Base-by-base conservation (phyloP, 345 rosid species). In the Orychophragmus violaceus region DNA sequence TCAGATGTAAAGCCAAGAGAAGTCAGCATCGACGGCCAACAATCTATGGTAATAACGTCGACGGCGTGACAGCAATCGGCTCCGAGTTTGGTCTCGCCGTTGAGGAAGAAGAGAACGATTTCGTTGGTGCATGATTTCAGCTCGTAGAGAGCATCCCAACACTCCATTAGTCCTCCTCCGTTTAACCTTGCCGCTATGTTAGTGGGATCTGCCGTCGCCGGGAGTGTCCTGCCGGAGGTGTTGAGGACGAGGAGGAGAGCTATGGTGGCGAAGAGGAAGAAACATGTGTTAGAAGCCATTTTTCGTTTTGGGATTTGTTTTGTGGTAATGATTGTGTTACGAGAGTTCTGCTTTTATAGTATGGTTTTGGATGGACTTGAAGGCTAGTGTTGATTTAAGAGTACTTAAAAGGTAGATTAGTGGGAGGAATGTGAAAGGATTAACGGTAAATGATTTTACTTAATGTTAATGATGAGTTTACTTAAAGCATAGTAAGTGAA, bases 1-100 rank as follows among this genome's bases (percentile, higher is more conserved):
- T 85, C 80, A 0, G 77, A 41, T 0, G 87, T 82, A 71, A 90
- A 85, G 3, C 97, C 88, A 1, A 84, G 79, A 13, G 97, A n/a
- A n/a, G n/a, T n/a, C n/a, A n/a, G n/a, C n/a, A n/a, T n/a, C n/a
- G n/a, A n/a, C n/a, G n/a, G n/a, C 97, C 91, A 90, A 68, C 97
- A 90, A 23, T 81, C 39, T 3, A 17, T 79, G 2, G 85, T 84
- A 1, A 87, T 80, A 21, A 78, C 59, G 1, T 67, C 81, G 36
- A 87, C 79, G 36, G 87, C 81, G 1, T 59, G 70, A 45, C 97
- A 90, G 45, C 97, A 90, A 2, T 27, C 74, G 0, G 66, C 71
- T 2, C 87, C 88, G 2, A 90, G 72, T 51, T 62, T 59, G 11
- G 88, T 72, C 64, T 82, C 70, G 0, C 94, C 95, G 13, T n/a